Evolutionary conservation across 495 filamentous ascomycete genomes (phyloP).

Genomic region (Cairneyella variabilis): DNA sequence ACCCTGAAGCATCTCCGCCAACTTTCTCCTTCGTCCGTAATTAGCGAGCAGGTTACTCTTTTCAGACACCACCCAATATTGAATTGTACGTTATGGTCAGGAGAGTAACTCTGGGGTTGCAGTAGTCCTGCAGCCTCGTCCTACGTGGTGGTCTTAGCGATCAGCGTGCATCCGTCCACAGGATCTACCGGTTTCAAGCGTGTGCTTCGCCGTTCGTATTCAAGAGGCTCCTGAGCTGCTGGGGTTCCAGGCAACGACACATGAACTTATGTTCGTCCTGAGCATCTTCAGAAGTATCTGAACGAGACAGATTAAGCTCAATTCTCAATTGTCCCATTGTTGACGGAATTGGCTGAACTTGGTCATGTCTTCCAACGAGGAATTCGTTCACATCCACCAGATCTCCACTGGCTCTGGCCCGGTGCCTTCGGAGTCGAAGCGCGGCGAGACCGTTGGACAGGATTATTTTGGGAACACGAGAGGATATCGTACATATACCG

Average conservation of each 20-base stretch:
- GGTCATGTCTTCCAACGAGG: conserved; percentile 10
- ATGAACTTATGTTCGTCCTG: background rate
- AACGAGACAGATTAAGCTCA: background rate
- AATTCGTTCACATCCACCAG: conserved; percentile 27
- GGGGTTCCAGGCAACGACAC: conserved; percentile 6
- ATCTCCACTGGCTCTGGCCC: conserved; percentile 2
- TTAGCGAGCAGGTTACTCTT: too few relatives aligned
- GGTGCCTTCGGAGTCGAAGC: background rate
- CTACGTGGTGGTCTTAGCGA: too few relatives aligned
- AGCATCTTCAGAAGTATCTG: background rate
- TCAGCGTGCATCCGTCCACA: too few relatives aligned
- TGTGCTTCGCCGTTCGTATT: conserved; percentile 7
- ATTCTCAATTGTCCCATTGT: background rate
- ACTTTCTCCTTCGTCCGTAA: too few relatives aligned
- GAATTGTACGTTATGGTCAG: too few relatives aligned
- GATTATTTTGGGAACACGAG: conserved; percentile 32
- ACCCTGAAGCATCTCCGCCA: too few relatives aligned
- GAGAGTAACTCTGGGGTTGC: too few relatives aligned
- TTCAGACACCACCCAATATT: too few relatives aligned
- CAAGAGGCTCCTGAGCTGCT: background rate
- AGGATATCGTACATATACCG: conserved; percentile 45
- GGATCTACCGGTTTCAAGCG: background rate
- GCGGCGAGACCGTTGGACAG: background rate
- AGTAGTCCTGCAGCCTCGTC: too few relatives aligned
- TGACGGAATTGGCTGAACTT: background rate